These are phyloP conservation scores for Aspergillus bridgeri DNA, from an alignment of 495 filamentous ascomycete genomes.

Conservation along the genomic window DNA sequence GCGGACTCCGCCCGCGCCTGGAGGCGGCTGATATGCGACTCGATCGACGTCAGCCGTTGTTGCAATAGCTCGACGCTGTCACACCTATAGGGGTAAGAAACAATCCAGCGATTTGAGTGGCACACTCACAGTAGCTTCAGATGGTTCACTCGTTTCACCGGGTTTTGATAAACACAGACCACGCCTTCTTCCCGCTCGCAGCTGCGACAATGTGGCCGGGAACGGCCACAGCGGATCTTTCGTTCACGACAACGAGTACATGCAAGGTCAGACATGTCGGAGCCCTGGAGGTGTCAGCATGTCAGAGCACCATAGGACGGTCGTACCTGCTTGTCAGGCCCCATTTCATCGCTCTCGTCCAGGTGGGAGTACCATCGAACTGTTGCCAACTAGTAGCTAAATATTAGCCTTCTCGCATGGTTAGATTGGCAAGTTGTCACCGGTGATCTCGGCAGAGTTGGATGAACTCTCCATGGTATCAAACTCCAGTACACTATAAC, in stretches of 20 bases:
- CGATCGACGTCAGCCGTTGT: background rate
- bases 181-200: slow-evolving; percentile 9
- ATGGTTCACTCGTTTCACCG: slow-evolving; percentile 8
- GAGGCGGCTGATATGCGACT: background rate
- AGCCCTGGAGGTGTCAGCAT: background rate
- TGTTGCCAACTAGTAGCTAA: background rate
- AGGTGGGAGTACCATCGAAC: background rate
- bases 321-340: background rate
- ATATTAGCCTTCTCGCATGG: too few species aligned
- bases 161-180: slow-evolving; percentile 4
- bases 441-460: too few species aligned
- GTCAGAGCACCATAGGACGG: background rate
- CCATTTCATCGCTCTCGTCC: background rate
- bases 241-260: slow-evolving; percentile 13
- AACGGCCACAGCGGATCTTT: slow-evolving; percentile 9
- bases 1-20: background rate
- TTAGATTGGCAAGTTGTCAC: too few species aligned
- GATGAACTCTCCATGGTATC: too few species aligned
- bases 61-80: background rate
- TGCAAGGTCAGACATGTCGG: slow-evolving; percentile 4
- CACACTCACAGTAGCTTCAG: background rate
- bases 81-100: background rate
- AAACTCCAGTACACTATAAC: too few species aligned
- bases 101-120: background rate
- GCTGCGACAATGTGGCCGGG: slow-evolving; percentile 8